Percentiles rank a stretch among this genome's conserved stretches.
phyloP scores from a whole-genome alignment of 2,329 filamentous ascomycete species.

The Byssoonygena ceratinophila region DNA sequence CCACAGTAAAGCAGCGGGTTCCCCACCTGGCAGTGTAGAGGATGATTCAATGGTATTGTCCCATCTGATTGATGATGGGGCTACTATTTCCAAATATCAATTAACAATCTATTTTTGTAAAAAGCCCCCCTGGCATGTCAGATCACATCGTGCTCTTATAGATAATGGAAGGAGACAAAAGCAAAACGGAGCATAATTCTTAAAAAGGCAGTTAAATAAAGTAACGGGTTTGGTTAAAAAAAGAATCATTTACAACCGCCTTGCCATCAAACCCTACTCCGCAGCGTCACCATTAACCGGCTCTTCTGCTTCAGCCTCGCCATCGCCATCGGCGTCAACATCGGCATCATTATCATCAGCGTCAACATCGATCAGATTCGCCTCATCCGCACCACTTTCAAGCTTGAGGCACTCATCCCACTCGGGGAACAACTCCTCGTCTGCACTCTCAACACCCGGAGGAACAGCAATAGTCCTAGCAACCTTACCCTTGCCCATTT shows the following conservation, averaged over 20 bases:
- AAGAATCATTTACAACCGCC: constrained; percentile 6
- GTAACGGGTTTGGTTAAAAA: neutral
- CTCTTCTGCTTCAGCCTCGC: constrained; percentile 29
- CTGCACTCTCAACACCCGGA: constrained; percentile 53
- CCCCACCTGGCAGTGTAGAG: too few species aligned
- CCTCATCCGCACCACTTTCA: constrained; percentile 58
- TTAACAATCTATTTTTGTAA: too few species aligned
- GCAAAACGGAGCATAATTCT: neutral
- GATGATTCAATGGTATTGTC: too few species aligned
- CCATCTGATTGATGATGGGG: too few species aligned
- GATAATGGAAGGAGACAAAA: too few species aligned
- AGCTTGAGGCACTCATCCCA: constrained; percentile 84
- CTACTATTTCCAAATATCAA: too few species aligned
- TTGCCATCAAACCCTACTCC: constrained; percentile 15
- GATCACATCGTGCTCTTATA: too few species aligned
- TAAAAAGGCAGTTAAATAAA: neutral
- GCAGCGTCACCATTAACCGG: constrained; percentile 20
- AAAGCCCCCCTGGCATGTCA: too few species aligned
- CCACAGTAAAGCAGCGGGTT: too few species aligned
- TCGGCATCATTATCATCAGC: constrained; percentile 25
- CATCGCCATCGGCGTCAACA: constrained; percentile 25
- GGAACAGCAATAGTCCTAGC: constrained; percentile 74
- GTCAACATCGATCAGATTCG: constrained; percentile 35
- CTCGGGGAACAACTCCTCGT: constrained; percentile 82
- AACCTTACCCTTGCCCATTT: constrained; percentile 73